Evolutionary conservation across 495 filamentous ascomycete species (phyloP).

Genomic region (Neurospora sp.): DNA sequence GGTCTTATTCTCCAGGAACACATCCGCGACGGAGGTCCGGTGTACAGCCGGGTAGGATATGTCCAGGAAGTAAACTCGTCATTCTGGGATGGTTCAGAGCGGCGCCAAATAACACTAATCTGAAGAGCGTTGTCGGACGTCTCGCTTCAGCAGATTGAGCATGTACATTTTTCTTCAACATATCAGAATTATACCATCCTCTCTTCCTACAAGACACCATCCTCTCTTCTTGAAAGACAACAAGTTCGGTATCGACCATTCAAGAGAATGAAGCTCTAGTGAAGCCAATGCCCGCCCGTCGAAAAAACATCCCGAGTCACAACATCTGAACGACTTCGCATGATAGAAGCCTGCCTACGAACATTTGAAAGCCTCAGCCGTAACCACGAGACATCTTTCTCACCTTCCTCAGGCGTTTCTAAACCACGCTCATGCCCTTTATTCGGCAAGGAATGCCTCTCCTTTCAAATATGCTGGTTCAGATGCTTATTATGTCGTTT

Average conservation of each 20-base stretch:
- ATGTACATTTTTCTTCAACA: neutral
- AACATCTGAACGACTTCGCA: neutral
- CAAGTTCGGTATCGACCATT: neutral
- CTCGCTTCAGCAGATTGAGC: neutral
- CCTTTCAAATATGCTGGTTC: neutral
- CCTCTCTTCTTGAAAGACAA: neutral
- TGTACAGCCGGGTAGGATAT: neutral
- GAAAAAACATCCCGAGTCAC: neutral
- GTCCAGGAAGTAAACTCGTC: no score
- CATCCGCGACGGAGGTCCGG: neutral
- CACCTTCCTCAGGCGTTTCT: neutral
- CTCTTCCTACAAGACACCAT: neutral
- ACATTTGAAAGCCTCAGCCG: neutral
- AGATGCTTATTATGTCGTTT: neutral
- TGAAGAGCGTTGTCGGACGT: neutral
- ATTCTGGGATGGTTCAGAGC: neutral
- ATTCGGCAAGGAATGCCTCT: neutral
- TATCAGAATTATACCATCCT: neutral
- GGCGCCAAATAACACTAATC: neutral
- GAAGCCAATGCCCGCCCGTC: neutral
- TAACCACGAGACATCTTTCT: neutral
- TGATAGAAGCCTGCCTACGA: neutral
- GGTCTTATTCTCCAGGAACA: neutral
- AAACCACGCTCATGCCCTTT: neutral
- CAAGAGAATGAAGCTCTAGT: rapidly evolving